Evolutionary conservation across 2,329 filamentous ascomycete species (phyloP).

Genomic region (Raffaelea arxii): DNA sequence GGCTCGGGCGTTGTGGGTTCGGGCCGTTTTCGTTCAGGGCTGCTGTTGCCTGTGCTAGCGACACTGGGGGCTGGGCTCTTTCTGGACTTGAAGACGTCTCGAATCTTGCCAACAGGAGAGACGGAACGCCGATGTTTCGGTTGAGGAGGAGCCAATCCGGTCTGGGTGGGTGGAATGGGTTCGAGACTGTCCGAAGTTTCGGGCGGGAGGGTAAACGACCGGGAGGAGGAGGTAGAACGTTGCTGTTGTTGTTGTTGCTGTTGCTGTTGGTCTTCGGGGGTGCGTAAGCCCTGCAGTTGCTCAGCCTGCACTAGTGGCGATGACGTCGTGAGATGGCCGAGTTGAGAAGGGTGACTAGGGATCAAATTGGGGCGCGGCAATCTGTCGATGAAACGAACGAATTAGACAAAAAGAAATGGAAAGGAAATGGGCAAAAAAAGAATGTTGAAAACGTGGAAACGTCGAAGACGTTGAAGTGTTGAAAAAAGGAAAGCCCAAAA

Average conservation of each 20-base stretch:
- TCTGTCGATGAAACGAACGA: background rate
- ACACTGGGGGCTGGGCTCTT: slow-evolving; percentile 29
- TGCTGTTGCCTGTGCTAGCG: slow-evolving; percentile 32
- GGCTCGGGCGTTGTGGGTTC: slow-evolving; percentile 7
- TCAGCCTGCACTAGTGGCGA: slow-evolving; percentile 56
- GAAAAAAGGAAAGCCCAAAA: background rate
- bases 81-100: slow-evolving; percentile 57
- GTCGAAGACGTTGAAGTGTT: too few species aligned
- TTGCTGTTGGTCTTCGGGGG: slow-evolving; percentile 23
- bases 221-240: slow-evolving; percentile 16
- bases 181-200: slow-evolving; percentile 23
- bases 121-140: slow-evolving; percentile 46
- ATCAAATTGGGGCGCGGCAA: background rate
- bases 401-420: background rate
- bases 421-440: background rate
- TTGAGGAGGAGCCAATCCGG: slow-evolving; percentile 30
- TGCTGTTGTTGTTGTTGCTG: too few species aligned
- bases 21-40: slow-evolving; percentile 17
- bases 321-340: slow-evolving; percentile 56
- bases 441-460: background rate
- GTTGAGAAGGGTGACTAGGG: background rate
- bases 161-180: slow-evolving; percentile 23
- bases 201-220: slow-evolving; percentile 28
- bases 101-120: slow-evolving; percentile 63
- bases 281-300: slow-evolving; percentile 35